Base-by-base conservation (phyloP, 768 basidiomycete genomes). In the Peribolospora kevripleyi region DNA sequence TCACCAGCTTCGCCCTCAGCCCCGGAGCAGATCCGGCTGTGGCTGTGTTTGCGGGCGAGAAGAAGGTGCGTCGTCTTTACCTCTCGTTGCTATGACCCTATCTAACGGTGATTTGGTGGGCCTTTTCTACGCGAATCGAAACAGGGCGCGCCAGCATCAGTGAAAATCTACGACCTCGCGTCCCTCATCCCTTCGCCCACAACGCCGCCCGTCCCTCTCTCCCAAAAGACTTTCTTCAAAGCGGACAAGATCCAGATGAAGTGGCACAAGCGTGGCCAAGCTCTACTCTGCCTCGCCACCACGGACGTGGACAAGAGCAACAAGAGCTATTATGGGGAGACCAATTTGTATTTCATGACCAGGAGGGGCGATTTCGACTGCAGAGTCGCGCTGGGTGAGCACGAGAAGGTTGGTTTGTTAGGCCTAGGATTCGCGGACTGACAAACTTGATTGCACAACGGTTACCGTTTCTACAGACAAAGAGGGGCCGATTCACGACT, bases 321-420 rank as follows among this genome's bases (percentile, higher is more conserved):
- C 68, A 93, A 84, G 75, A 88, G 81, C 63, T 98, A 98, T 68
- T 98, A 97, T 61, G 93, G 93, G 54, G 91, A 97, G 72, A 93
- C 90, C 3, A 84, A 85, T 53, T 71, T 98, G 63, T 95, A 91
- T 69, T 74, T 95, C 10, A 76, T 97, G 58, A 87, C 81, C 59
- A 79, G 87, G 13, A 81, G 85, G 7, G 90, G 91, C 11, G 84
- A 86, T 61, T 95, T 88, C 62, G 90, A 95, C 65, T 86, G 84
- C 65, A 74, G 86, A 39, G 82, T 97, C 14, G 67, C 69, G 11
- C 64, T 73, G 5, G 70, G 68, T 69, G 42, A 54, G 69, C 57
- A 6, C 25, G 25, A 25, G 54, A 54, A 14, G 41, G 37, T 6
- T 1, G 25, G 25, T 6, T 11, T 36, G 38, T 42, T 3, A 7